Evolutionary conservation across 441 rosid species (phyloP).

Genomic region (Lagerstroemia fauriei): DNA sequence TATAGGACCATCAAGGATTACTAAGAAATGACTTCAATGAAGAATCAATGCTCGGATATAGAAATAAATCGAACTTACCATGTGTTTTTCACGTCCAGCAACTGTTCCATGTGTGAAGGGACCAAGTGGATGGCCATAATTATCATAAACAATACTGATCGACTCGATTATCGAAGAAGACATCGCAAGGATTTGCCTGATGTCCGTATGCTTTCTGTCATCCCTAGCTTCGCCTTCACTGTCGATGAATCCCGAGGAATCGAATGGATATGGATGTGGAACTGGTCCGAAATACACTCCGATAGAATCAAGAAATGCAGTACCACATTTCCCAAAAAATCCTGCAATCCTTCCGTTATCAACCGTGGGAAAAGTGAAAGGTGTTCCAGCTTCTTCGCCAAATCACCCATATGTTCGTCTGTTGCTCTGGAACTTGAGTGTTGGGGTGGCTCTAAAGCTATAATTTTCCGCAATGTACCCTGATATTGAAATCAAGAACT

Average conservation of each 20-base stretch:
- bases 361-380: conserved; percentile 9
- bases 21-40: too few relatives aligned
- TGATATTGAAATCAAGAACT: too few relatives aligned
- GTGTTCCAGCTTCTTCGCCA: background rate
- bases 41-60: too few relatives aligned
- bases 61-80: background rate
- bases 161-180: background rate
- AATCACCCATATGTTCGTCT: conserved; percentile 9
- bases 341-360: too few relatives aligned
- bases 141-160: background rate
- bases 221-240: conserved; percentile 7
- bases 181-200: background rate
- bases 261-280: background rate
- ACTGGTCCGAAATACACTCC: conserved; percentile 12
- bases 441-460: background rate
- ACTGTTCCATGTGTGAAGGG: background rate
- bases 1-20: too few relatives aligned
- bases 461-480: background rate
- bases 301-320: too few relatives aligned
- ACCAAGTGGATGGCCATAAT: too few relatives aligned
- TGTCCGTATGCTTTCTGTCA: background rate
- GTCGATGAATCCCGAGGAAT: background rate
- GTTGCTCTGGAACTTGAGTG: background rate
- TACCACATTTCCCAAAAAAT: too few relatives aligned
- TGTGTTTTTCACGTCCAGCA: background rate